phyloP scores from a whole-genome alignment of 1,139 yeast genomes.

The Arxiozyma slooffiae region DNA sequence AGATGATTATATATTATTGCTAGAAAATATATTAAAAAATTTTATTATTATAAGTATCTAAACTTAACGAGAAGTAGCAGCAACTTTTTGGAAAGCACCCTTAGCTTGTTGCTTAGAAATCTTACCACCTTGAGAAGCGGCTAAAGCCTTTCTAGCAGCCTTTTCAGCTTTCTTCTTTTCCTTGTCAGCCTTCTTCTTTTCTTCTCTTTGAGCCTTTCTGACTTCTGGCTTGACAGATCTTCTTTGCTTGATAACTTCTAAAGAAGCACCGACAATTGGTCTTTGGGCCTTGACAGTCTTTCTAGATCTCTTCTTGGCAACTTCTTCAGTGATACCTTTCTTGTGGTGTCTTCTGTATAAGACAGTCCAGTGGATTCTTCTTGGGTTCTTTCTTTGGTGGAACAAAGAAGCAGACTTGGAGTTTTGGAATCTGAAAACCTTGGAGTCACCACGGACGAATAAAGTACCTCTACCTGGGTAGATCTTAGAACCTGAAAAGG shows the following conservation, averaged over 20 bases:
- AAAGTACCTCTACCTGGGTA: conserved; percentile 99
- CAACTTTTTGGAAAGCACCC: conserved; percentile 94
- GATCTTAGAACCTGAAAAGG: conserved; percentile 98
- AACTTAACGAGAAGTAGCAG: conserved; percentile 87
- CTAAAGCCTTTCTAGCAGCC: conserved; percentile 90
- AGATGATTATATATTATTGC: conserved; percentile 9
- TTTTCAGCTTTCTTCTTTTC: conserved; percentile 91
- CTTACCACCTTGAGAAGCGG: conserved; percentile 65
- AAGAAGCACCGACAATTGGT: conserved; percentile 98
- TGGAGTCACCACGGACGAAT: conserved; percentile 99
- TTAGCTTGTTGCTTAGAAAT: conserved; percentile 79
- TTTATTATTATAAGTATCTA: conserved; percentile 10
- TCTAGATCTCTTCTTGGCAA: conserved; percentile 93
- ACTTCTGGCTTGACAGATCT: conserved; percentile 92
- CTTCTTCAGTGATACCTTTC: conserved; percentile 99
- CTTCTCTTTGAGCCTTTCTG: conserved; percentile 96
- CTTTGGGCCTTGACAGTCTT: conserved; percentile 97
- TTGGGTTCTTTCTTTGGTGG: conserved; percentile 99
- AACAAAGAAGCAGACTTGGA: conserved; percentile 96
- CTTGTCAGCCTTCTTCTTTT: conserved; percentile 83
- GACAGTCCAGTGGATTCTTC: conserved; percentile 99
- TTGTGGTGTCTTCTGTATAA: conserved; percentile 99
- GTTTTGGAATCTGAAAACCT: conserved; percentile 98
- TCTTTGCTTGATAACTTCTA: conserved; percentile 96
- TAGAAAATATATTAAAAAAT: conserved; percentile 6